Conservation (phyloP, 495 filamentous ascomycete genomes). For the Penicillium psychrofluorescens region DNA sequence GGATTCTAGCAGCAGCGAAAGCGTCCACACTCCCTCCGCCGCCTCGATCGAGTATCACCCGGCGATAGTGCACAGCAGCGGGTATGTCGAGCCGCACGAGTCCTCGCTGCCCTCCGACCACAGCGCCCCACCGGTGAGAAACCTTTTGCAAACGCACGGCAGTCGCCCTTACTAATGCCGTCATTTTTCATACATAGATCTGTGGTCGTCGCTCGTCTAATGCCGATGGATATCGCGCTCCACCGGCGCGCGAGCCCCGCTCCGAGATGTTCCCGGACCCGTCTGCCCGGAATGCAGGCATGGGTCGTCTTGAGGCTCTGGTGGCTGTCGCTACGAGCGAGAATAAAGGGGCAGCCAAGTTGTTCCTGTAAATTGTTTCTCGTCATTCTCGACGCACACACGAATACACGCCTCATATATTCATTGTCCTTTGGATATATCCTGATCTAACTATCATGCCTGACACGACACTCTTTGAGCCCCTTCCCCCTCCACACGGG, state of each 20-base stretch:
- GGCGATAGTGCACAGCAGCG: slow-evolving; percentile 58
- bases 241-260: slow-evolving; percentile 24
- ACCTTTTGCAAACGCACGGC: slow-evolving; percentile 21
- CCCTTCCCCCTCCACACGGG: neutral
- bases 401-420: neutral
- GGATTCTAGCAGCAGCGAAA: slow-evolving; percentile 66
- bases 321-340: slow-evolving; percentile 88
- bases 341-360: slow-evolving; percentile 49
- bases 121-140: slow-evolving; percentile 33
- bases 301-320: slow-evolving; percentile 73
- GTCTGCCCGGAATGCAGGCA: slow-evolving; percentile 35
- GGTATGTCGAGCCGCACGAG: slow-evolving; percentile 49
- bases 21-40: slow-evolving; percentile 58
- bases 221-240: slow-evolving; percentile 26
- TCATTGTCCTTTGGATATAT: neutral
- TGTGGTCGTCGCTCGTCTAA: slow-evolving; percentile 30
- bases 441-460: too few species aligned
- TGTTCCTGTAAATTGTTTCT: slow-evolving; percentile 25
- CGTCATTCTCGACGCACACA: neutral
- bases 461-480: neutral
- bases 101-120: slow-evolving; percentile 34
- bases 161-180: slow-evolving; percentile 31
- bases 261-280: slow-evolving; percentile 23
- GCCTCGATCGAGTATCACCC: slow-evolving; percentile 55
- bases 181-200: slow-evolving; percentile 23